A percentile compares a stretch with the other conserved stretches of the same genome.
Conservation (phyloP, 2,329 filamentous ascomycete species). For the Penicillium oxalicum region DNA sequence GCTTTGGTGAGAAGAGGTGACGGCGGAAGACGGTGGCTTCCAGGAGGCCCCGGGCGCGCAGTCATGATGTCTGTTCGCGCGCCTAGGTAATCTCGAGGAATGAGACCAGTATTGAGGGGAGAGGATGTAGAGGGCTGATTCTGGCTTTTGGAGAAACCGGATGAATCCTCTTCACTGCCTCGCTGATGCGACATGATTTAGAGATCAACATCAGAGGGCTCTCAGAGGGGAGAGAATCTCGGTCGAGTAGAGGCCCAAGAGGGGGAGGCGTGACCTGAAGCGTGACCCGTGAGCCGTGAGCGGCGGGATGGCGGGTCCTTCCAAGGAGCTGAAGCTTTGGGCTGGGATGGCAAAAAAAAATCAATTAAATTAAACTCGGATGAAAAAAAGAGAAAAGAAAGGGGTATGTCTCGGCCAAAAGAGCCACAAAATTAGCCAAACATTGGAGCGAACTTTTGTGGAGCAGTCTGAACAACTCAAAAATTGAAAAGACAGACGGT, state of each 20-base stretch:
- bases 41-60: constrained; percentile 20
- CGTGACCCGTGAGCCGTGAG: not conserved
- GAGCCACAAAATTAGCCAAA: not conserved
- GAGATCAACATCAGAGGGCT: constrained; percentile 18
- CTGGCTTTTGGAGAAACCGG: constrained; percentile 11
- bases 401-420: constrained; percentile 9
- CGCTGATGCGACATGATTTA: constrained; percentile 35
- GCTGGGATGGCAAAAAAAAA: not conserved
- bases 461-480: not conserved
- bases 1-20: constrained; percentile 29
- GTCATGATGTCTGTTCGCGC: constrained; percentile 25
- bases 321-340: constrained; percentile 14
- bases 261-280: not conserved
- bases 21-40: constrained; percentile 25
- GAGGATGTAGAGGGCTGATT: constrained; percentile 10
- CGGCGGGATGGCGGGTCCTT: constrained; percentile 13
- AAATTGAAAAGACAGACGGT: not conserved
- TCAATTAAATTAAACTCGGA: not conserved
- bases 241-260: constrained; percentile 7
- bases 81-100: constrained; percentile 32
- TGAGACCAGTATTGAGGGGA: constrained; percentile 23
- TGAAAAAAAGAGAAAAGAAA: constrained; percentile 1
- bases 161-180: constrained; percentile 21
- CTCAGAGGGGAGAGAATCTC: not conserved
- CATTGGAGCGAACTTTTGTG: not conserved